phyloP scores from a whole-genome alignment of 306 rosid species.

The Fragaria iinumae region DNA sequence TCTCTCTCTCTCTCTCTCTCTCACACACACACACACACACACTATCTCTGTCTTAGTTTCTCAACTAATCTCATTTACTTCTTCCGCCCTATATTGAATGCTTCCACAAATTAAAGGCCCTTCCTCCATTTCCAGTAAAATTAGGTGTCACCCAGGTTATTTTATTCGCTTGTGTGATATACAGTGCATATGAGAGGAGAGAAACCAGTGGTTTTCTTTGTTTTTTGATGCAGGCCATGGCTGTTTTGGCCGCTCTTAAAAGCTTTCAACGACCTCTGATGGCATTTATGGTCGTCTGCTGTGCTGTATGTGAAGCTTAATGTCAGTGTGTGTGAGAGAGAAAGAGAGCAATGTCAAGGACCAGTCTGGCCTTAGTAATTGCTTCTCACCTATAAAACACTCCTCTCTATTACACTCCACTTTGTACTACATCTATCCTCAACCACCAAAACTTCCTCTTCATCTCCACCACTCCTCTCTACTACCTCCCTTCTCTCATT shows the following conservation, averaged over 20 bases:
- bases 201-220: constrained; percentile 13
- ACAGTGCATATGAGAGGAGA: constrained; percentile 8
- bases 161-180: background rate
- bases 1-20: too few relatives aligned
- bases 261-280: constrained; percentile 52
- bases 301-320: constrained; percentile 26
- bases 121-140: constrained; percentile 30
- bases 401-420: constrained; percentile 34
- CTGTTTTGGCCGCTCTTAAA: constrained; percentile 19
- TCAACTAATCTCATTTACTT: constrained; percentile 89
- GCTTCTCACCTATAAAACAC: constrained; percentile 72
- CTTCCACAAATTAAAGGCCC: constrained; percentile 37
- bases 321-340: constrained; percentile 10
- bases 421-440: constrained; percentile 24
- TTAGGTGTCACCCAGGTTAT: constrained; percentile 26
- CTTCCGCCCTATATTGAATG: constrained; percentile 37
- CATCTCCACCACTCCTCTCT: constrained; percentile 6
- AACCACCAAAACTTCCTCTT: background rate
- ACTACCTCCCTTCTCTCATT: background rate
- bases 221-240: background rate
- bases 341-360: constrained; percentile 29
- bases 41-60: constrained; percentile 37
- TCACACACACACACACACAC: too few relatives aligned
- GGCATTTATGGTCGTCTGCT: constrained; percentile 46
- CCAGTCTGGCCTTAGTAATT: constrained; percentile 61